Conservation (phyloP, 148 eudicot genomes). For the Gaultheria prostrata region DNA sequence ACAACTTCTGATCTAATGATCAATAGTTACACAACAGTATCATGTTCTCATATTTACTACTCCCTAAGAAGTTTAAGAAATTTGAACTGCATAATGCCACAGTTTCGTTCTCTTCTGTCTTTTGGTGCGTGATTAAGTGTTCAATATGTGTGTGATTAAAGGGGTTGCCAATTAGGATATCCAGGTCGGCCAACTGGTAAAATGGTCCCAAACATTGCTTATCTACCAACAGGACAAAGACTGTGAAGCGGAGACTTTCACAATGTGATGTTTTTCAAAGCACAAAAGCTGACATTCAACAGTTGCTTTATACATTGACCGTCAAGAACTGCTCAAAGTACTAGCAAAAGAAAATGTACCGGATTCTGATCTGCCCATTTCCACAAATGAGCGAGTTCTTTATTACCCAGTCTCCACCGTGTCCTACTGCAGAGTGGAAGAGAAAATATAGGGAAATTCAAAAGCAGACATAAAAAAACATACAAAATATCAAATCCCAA, state of each 20-base stretch:
- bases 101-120: not conserved
- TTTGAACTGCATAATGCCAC: not conserved
- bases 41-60: not conserved
- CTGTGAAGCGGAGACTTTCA: not conserved
- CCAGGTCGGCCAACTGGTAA: not conserved
- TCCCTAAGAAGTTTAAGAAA: not conserved
- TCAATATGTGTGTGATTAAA: not conserved
- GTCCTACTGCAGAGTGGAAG: conserved; percentile 55
- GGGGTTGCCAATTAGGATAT: not conserved
- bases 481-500: not conserved
- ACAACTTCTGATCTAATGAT: not conserved
- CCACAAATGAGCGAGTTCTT: conserved; percentile 96
- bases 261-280: not conserved
- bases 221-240: not conserved
- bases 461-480: conserved; percentile 4
- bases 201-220: not conserved
- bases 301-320: not conserved
- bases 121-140: not conserved
- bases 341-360: conserved; percentile 33
- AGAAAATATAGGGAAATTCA: conserved; percentile 1
- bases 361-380: conserved; percentile 97
- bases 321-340: conserved; percentile 13
- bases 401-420: conserved; percentile 94
- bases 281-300: not conserved
- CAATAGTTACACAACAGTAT: not conserved